Base-by-base conservation (phyloP, 2,329 filamentous ascomycete species). In the Fusarium anguioides region DNA sequence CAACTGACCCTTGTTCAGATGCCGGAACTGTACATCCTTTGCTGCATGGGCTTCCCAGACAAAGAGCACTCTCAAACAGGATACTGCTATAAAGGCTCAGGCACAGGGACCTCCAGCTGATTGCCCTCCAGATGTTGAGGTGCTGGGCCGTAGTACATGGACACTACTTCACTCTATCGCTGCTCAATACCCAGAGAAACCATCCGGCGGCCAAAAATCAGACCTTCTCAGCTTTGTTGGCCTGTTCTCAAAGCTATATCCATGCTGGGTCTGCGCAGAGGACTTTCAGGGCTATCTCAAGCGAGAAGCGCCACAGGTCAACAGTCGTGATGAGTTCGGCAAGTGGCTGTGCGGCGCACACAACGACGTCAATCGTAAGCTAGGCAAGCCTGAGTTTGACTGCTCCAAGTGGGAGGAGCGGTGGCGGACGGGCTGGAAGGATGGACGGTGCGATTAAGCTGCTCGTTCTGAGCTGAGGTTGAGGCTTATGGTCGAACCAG, bases 191-290 rank as follows among this genome's bases (percentile, higher is more conserved):
- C 96, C 96, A 2, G 82, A 85, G 9, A 79, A 76, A 9, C 93
- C 96, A 1, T 87, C 89, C 0, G 77, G 82, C 1, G 78, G 82
- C 11, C 87, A 97, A 71, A 93, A 97, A 76, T 81, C 82, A 27
- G 91, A 97, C 71, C 90, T 96, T 71, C 83, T 84, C 55, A 84
- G 87, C 49, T 98, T 99, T 80, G 84, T 99, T 72, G 81, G 83
- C 23, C 83, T 94, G 4, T 97, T 99, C 77, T 89, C 92, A 24
- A 91, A 91, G 70, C 80, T 98, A 20, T 99, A 99, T 75, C 96
- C 96, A 6, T 99, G 96, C 82, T 97, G 94, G 93, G 87, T 91
- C 5, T 99, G 96, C 79, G 96, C 94, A 31, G 91, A 95, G 62
- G 95, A 98, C 76, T 97, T 99, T 78, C 91, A 91, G 77, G 77